Evolutionary conservation across 2,329 filamentous ascomycete genomes (phyloP).

Genomic region (Fusarium fujikuroi): DNA sequence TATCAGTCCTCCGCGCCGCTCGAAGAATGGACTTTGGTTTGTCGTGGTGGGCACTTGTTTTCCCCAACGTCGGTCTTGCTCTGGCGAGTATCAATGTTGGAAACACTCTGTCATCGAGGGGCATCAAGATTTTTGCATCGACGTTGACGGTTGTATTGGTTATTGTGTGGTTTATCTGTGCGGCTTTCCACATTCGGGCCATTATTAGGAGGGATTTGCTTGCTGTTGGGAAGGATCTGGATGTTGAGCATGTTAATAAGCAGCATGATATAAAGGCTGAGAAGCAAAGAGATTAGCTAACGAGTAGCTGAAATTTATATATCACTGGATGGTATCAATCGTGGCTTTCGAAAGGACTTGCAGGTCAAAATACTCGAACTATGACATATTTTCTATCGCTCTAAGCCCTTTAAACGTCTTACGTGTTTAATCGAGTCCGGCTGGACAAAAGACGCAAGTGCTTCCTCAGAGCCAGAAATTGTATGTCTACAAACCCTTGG

Average conservation of each 20-base stretch:
- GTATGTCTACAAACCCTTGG: no score
- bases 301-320: no score
- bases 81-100: slow-evolving; percentile 18
- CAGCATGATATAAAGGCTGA: slow-evolving; percentile 9
- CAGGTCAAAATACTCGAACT: no score
- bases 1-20: background rate
- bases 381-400: no score
- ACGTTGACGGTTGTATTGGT: slow-evolving; percentile 1
- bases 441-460: no score
- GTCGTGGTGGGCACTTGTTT: slow-evolving; percentile 16
- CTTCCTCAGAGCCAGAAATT: no score
- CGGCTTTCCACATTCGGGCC: background rate
- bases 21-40: slow-evolving; percentile 11
- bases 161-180: slow-evolving; percentile 7
- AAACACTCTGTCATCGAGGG: background rate
- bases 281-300: background rate
- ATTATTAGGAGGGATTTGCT: background rate
- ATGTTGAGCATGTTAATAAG: slow-evolving; percentile 6
- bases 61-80: slow-evolving; percentile 20
- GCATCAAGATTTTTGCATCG: background rate
- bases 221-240: slow-evolving; percentile 17
- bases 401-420: no score
- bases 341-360: no score
- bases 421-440: no score
- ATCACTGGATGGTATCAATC: no score